Evolutionary conservation across 192 early-diverging fungal genomes (phyloP).

Genomic region (Gigaspora rosea): DNA sequence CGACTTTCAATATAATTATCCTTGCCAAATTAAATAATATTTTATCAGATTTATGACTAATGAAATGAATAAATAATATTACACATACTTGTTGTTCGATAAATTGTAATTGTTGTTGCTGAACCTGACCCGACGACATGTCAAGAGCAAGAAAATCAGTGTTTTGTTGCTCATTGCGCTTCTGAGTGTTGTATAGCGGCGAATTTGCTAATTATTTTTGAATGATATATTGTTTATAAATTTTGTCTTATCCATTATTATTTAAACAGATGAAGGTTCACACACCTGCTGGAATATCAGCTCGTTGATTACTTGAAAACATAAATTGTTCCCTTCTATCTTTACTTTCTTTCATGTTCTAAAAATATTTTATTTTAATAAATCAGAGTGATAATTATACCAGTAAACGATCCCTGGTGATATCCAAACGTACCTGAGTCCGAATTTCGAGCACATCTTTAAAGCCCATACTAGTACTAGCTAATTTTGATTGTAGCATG

Average conservation of each 20-base stretch:
- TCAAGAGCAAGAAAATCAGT: constrained; percentile 34
- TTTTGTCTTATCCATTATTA: not conserved
- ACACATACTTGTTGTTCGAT: constrained; percentile 24
- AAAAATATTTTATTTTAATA: not conserved
- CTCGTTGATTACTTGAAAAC: constrained; percentile 49
- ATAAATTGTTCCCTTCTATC: constrained; percentile 90
- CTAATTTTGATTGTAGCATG: constrained; percentile 88
- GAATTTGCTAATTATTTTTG: constrained; percentile 48
- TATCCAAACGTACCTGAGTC: constrained; percentile 55
- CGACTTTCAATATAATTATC: constrained; percentile 88
- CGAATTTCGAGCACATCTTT: constrained; percentile 96
- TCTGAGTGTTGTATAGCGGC: constrained; percentile 58
- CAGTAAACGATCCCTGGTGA: no score
- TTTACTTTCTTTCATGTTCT: constrained; percentile 93
- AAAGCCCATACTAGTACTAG: constrained; percentile 85
- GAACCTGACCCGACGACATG: constrained; percentile 29
- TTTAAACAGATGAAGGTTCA: constrained; percentile 19
- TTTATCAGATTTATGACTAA: not conserved
- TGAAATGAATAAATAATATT: not conserved
- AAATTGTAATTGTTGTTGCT: constrained; percentile 28
- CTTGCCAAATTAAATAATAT: constrained; percentile 41
- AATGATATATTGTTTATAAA: not conserved
- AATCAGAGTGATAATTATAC: no score
- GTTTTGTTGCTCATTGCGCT: constrained; percentile 38
- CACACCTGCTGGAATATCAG: constrained; percentile 44